A percentile compares a stretch with the other conserved stretches of the same genome.
Evolutionary conservation across 176 grass and related monocot species (phyloP).

Genomic region (Triticum turgidum): DNA sequence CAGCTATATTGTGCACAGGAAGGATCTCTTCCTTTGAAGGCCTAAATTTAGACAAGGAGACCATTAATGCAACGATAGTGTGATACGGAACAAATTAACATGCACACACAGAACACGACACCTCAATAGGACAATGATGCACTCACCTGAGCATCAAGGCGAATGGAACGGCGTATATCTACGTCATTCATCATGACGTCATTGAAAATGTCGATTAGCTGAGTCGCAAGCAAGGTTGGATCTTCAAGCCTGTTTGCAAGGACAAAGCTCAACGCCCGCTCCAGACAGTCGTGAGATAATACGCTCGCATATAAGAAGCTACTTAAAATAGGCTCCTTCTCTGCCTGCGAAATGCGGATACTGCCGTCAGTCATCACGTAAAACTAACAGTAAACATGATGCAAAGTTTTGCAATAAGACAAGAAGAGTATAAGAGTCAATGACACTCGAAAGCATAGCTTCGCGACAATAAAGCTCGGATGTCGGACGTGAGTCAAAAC

Average conservation of each 20-base stretch:
- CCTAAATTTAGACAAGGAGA: slow-evolving; percentile 49
- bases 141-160: slow-evolving; percentile 93
- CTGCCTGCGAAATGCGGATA: slow-evolving; percentile 59
- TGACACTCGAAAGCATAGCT: not conserved
- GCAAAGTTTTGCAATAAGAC: not conserved
- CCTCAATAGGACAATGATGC: not conserved
- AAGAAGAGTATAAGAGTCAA: not conserved
- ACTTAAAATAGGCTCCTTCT: slow-evolving; percentile 97
- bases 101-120: slow-evolving; percentile 12
- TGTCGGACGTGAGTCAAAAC: not conserved
- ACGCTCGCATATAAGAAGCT: slow-evolving; percentile 97
- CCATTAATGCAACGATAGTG: not conserved
- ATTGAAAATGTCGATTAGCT: slow-evolving; percentile 93
- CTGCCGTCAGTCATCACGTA: not conserved
- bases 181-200: slow-evolving; percentile 87
- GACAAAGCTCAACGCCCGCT: slow-evolving; percentile 80
- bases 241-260: slow-evolving; percentile 94
- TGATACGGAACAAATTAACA: slow-evolving; percentile 14
- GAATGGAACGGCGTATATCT: slow-evolving; percentile 77
- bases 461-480: not conserved
- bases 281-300: slow-evolving; percentile 78
- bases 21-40: slow-evolving; percentile 97
- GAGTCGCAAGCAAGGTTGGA: slow-evolving; percentile 87
- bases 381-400: slow-evolving; percentile 6
- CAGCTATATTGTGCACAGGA: slow-evolving; percentile 92